Evolutionary conservation across 2,329 filamentous ascomycete species (phyloP).

Genomic region (Cercospora brassicicola): DNA sequence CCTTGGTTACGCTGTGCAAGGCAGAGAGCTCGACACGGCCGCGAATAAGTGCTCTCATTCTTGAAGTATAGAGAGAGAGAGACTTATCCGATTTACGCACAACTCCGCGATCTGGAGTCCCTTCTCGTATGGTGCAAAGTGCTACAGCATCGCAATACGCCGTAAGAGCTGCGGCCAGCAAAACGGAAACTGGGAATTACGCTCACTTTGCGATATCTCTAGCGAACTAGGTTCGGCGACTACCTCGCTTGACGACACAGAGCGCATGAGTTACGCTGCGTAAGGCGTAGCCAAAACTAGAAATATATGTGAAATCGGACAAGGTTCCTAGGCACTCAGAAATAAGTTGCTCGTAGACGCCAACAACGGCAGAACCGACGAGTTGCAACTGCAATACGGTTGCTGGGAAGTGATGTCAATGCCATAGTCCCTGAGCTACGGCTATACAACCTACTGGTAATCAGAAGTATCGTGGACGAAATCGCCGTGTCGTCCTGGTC

Average conservation of each 20-base stretch:
- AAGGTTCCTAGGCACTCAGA: too few species aligned
- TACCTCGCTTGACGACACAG: too few species aligned
- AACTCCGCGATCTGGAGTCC: background rate
- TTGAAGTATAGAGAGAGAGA: background rate
- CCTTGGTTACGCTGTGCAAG: background rate
- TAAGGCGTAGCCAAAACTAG: too few species aligned
- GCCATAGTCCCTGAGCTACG: background rate
- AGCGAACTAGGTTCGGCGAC: too few species aligned
- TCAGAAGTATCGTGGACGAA: background rate
- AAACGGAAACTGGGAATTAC: too few species aligned
- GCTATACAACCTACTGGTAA: conserved; percentile 5
- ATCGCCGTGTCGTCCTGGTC: background rate
- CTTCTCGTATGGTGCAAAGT: background rate
- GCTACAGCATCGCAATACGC: background rate
- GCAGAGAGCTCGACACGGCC: background rate
- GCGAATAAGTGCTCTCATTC: background rate
- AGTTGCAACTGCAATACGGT: too few species aligned
- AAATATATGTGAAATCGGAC: too few species aligned
- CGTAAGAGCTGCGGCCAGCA: too few species aligned
- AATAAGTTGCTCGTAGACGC: too few species aligned
- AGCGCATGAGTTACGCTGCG: too few species aligned
- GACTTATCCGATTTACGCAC: background rate
- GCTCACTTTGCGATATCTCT: too few species aligned
- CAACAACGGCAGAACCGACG: too few species aligned
- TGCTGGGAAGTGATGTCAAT: background rate